Base-by-base conservation (phyloP, 768 basidiomycete genomes). In the Serendipita sp. region DNA sequence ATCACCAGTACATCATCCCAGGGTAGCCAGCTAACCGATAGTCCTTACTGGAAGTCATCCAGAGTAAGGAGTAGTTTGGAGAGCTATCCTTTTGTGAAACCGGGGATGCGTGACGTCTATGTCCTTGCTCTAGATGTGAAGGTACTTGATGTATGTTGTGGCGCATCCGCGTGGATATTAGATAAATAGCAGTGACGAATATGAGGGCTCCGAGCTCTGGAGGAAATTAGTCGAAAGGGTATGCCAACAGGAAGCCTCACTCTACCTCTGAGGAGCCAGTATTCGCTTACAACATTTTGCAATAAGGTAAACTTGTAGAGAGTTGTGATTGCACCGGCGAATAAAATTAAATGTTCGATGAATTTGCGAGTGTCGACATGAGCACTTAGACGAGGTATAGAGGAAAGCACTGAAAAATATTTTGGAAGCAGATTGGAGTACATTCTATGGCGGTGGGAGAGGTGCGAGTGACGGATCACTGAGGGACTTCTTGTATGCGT, bases 21-120 rank as follows among this genome's bases (percentile, higher is more conserved):
- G 51, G 18, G 34, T 34, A 35, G 34, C n/a, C 34, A 48, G 41
- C 76, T 46, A 68, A 86, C 88, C 89, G 79, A 71, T 89, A 92
- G 70, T 92, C 90, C 73, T 90, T 89, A 0, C 88, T 86, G 3
- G 90, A 88, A 15, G 89, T 87, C 90, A 92, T 92, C 89, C 89
- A 92, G 30, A 92, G 41, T 45, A 66, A 65, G 5, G 68, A 54
- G 80, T 65, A 65, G 37, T 67, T 70, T 84, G 88, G 38, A 85
- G 84, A 65, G 84, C 82, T 69, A 82, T 80, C 28, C 76, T 75
- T 74, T 79, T 82, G 66, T 75, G 75, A 62, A 69, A 68, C 16
- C 48, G 68, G 44, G 45, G 58, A 34, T 28, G 58, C 34, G 30
- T 66, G 64, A 1, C 44, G 38, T 46, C 54, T 66, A 13, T 63